Evolutionary conservation across 1,139 yeast genomes (phyloP), one percentile per base, ranked within the genome.

Genomic region (Lodderomyces jiufengensis): DNA sequence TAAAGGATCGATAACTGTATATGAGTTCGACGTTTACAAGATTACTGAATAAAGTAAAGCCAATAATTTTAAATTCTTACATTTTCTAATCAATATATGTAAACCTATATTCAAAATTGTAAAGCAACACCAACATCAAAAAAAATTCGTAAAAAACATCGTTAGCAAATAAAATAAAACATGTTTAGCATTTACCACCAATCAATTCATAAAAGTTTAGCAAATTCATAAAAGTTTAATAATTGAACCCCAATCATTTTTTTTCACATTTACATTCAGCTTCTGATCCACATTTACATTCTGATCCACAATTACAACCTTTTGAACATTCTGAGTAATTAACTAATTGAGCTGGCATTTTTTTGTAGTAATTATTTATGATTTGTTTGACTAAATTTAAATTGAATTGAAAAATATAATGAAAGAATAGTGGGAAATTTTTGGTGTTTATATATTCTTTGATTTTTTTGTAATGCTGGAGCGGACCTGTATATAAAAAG

Each of bases 241-340:
- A n/a, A n/a, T n/a, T n/a, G n/a, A n/a, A n/a, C n/a, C n/a, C n/a
- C n/a, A 25, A 29, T 41, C 42, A 42, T 37, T 52, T 47, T 50
- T 54, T 52, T 29, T 51, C 49, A 42, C 63, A 58, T 34, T 51
- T 41, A 41, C 62, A 57, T 24, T 48, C 41, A 16, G 48, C 33
- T 42, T 49, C 36, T 16, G 50, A 33, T 18, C 45, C 54, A 42
- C 65, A 59, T 45, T 56, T 56, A 41, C 61, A 57, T 10, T 51
- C 45, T 21, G 51, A 32, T 43, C 53, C 41, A 29, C 54, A 44
- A 21, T 38, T 51, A 40, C 65, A 60, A 43, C 53, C 54, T 27
- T 51, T 51, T 36, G 40, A 46, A 18, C 18, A n/a, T 31, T 42
- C 48, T 29, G 49, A 43, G 40, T 45, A 43, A 45, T 44, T 46